Percentiles rank a stretch among this genome's conserved stretches.
Evolutionary conservation across 495 filamentous ascomycete genomes (phyloP).

Genomic region (Aspergillus sparsus): DNA sequence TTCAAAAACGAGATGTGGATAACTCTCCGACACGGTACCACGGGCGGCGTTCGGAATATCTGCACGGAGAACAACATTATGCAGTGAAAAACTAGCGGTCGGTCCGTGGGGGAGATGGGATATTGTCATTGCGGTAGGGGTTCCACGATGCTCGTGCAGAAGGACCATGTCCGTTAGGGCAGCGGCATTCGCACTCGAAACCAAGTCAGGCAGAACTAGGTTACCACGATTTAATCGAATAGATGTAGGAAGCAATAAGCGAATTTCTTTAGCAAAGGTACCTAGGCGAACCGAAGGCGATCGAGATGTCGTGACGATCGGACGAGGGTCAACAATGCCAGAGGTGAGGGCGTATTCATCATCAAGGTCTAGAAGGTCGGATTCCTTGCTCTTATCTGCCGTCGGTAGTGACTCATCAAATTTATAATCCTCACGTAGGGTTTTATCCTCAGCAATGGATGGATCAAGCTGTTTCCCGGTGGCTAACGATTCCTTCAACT

Average conservation of each 20-base stretch:
- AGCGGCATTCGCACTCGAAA: slow-evolving; percentile 73
- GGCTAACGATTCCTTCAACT: slow-evolving; percentile 82
- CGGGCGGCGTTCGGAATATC: slow-evolving; percentile 86
- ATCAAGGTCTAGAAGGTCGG: slow-evolving; percentile 69
- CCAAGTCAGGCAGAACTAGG: slow-evolving; percentile 79
- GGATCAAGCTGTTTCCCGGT: slow-evolving; percentile 82
- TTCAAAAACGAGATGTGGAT: slow-evolving; percentile 95
- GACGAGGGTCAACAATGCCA: slow-evolving; percentile 80
- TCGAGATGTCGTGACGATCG: slow-evolving; percentile 89
- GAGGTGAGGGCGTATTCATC: slow-evolving; percentile 90
- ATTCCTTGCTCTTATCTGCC: slow-evolving; percentile 51
- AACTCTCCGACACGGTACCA: slow-evolving; percentile 91
- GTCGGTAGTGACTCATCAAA: slow-evolving; percentile 81
- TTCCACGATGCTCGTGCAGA: slow-evolving; percentile 91
- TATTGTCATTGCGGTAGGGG: slow-evolving; percentile 85
- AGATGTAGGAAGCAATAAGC: slow-evolving; percentile 83
- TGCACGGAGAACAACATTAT: slow-evolving; percentile 91
- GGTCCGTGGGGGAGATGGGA: slow-evolving; percentile 93
- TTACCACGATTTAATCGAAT: slow-evolving; percentile 93
- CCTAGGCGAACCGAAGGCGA: slow-evolving; percentile 81
- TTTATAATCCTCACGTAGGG: slow-evolving; percentile 83
- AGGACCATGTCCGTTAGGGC: slow-evolving; percentile 83
- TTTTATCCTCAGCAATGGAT: slow-evolving; percentile 84
- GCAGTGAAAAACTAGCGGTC: slow-evolving; percentile 85
- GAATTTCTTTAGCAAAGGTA: slow-evolving; percentile 94